phyloP scores from a whole-genome alignment of 2,329 filamentous ascomycete species.

The Fusarium robinianum region DNA sequence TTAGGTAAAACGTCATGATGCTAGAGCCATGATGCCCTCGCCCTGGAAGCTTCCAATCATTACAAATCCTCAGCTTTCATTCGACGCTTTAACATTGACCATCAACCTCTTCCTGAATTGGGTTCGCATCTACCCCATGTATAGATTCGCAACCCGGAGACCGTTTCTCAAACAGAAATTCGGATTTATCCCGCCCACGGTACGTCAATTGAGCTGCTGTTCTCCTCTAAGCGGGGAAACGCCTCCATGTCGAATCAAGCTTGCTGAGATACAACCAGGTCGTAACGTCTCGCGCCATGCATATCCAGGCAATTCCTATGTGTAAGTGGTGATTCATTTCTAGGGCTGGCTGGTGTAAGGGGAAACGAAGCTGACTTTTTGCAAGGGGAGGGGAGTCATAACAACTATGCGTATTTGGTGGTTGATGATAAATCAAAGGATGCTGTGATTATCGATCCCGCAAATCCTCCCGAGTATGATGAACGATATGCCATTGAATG shows the following conservation, averaged over 20 bases:
- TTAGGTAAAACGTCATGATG: slow-evolving; percentile 35
- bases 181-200: slow-evolving; percentile 27
- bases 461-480: slow-evolving; percentile 74
- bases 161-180: slow-evolving; percentile 42
- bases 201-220: slow-evolving; percentile 20
- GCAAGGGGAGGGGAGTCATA: slow-evolving; percentile 73
- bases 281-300: slow-evolving; percentile 59
- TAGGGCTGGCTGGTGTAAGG: too few species aligned
- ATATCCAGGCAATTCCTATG: slow-evolving; percentile 88
- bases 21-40: slow-evolving; percentile 24
- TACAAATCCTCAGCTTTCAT: slow-evolving; percentile 35
- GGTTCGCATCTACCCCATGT: slow-evolving; percentile 42
- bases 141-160: slow-evolving; percentile 46
- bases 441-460: slow-evolving; percentile 78
- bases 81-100: slow-evolving; percentile 20
- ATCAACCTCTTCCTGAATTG: neutral
- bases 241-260: neutral
- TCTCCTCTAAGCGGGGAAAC: neutral
- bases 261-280: slow-evolving; percentile 16
- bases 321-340: slow-evolving; percentile 59
- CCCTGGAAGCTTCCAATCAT: slow-evolving; percentile 19
- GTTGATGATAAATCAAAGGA: slow-evolving; percentile 79
- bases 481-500: neutral
- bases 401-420: slow-evolving; percentile 87
- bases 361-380: slow-evolving; percentile 16